Conservation (phyloP, 805 yeast species). For the Monosporozyma siamensis region DNA sequence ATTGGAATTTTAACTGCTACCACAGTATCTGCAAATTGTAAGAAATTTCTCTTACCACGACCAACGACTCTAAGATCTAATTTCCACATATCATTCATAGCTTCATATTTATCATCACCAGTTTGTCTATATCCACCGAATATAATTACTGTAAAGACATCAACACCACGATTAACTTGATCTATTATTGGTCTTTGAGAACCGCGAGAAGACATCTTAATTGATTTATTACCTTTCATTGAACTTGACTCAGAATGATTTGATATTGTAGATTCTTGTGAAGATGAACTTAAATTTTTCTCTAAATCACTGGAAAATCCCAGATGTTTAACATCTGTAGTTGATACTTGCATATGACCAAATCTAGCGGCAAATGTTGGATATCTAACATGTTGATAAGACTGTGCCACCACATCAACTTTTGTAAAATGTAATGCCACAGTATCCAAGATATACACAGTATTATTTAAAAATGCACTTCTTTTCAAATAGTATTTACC, state of each 20-base stretch:
- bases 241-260: background rate
- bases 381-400: conserved; percentile 22
- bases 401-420: conserved; percentile 32
- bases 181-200: background rate
- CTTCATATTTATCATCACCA: conserved; percentile 26
- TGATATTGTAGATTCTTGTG: background rate
- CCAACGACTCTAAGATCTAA: conserved; percentile 32
- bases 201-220: conserved; percentile 1
- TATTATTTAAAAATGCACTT: conserved; percentile 40
- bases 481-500: conserved; percentile 34
- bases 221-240: background rate
- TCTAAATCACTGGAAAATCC: background rate
- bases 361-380: conserved; percentile 33
- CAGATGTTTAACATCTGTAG: background rate
- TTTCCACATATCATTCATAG: conserved; percentile 36
- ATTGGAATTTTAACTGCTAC: conserved; percentile 26
- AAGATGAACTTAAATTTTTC: no score
- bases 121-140: conserved; percentile 42
- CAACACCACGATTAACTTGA: conserved; percentile 1
- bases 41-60: conserved; percentile 29
- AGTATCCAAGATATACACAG: conserved; percentile 52
- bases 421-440: conserved; percentile 40
- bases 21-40: conserved; percentile 32
- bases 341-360: conserved; percentile 33
- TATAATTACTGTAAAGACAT: conserved; percentile 24